Conservation (phyloP, 768 basidiomycete species). For the Kwoniella mangroviensis region DNA sequence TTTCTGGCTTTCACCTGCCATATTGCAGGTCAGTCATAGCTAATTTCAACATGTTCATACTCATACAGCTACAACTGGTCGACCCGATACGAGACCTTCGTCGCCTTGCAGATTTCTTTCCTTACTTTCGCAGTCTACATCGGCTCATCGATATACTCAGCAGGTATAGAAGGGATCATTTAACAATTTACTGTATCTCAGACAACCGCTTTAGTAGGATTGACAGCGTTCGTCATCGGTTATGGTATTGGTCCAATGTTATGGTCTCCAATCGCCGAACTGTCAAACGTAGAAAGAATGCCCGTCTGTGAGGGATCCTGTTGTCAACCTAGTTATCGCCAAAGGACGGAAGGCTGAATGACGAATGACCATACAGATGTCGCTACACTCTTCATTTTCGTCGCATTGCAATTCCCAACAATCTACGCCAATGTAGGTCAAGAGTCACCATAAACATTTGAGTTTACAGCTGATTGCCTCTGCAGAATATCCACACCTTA, state of each 20-base stretch:
- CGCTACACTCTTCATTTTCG: conserved; percentile 19
- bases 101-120: conserved; percentile 23
- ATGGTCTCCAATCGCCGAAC: conserved; percentile 18
- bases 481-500: conserved; percentile 65
- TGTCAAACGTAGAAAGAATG: conserved; percentile 21
- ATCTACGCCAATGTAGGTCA: conserved; percentile 25
- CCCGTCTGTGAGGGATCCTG: conserved; percentile 18
- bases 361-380: conserved; percentile 6
- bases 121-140: conserved; percentile 25
- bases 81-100: conserved; percentile 21
- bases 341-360: neutral
- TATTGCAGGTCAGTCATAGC: no score
- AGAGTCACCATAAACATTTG: no score
- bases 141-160: conserved; percentile 22
- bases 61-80: conserved; percentile 24
- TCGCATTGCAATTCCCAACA: conserved; percentile 21
- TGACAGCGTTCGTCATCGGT: conserved; percentile 18
- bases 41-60: neutral
- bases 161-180: conserved; percentile 23
- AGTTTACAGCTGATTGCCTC: neutral
- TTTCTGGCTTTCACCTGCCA: no score
- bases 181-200: conserved; percentile 21
- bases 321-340: neutral
- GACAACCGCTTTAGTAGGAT: conserved; percentile 20
- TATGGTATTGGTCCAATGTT: conserved; percentile 24